Percentiles rank a stretch among this genome's conserved stretches.
phyloP scores from a whole-genome alignment of 2,329 filamentous ascomycete genomes.

The Neonectria hederae region DNA sequence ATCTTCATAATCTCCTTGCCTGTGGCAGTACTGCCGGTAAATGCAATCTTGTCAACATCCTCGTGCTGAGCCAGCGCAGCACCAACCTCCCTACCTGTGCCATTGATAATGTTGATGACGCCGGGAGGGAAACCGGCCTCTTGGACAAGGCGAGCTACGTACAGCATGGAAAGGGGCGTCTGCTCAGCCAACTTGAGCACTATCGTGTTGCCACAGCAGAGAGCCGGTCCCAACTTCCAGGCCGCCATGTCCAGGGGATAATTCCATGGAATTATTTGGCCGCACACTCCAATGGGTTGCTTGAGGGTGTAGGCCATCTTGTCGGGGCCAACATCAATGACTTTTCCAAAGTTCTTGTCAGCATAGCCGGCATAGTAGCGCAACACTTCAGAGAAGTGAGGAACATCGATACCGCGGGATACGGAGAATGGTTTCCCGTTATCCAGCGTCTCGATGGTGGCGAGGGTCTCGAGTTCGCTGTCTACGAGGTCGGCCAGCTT shows the following conservation, averaged over 20 bases:
- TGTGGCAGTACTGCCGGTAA: slow-evolving; percentile 75
- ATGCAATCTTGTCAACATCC: slow-evolving; percentile 75
- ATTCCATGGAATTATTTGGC: slow-evolving; percentile 24
- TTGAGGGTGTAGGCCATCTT: slow-evolving; percentile 72
- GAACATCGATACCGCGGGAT: slow-evolving; percentile 71
- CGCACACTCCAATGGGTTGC: slow-evolving; percentile 24
- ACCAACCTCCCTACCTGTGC: slow-evolving; percentile 70
- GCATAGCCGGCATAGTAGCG: slow-evolving; percentile 84
- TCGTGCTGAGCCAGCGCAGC: slow-evolving; percentile 71
- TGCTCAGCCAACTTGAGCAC: slow-evolving; percentile 70
- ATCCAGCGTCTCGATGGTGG: slow-evolving; percentile 76
- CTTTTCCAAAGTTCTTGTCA: slow-evolving; percentile 81
- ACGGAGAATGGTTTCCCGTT: slow-evolving; percentile 78
- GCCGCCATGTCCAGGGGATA: slow-evolving; percentile 9
- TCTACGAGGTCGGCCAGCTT: slow-evolving; percentile 77
- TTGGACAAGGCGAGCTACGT: slow-evolving; percentile 70
- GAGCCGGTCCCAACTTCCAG: slow-evolving; percentile 44
- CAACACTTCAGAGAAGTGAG: slow-evolving; percentile 57
- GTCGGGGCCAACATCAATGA: slow-evolving; percentile 74
- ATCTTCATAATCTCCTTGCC: slow-evolving; percentile 76
- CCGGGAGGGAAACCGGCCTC: slow-evolving; percentile 78
- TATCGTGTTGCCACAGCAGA: slow-evolving; percentile 67
- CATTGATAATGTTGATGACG: slow-evolving; percentile 77
- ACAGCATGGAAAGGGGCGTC: slow-evolving; percentile 67
- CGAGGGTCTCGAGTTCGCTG: slow-evolving; percentile 63